phyloP scores from a whole-genome alignment of 345 rosid species.

The Murraya koenigii region DNA sequence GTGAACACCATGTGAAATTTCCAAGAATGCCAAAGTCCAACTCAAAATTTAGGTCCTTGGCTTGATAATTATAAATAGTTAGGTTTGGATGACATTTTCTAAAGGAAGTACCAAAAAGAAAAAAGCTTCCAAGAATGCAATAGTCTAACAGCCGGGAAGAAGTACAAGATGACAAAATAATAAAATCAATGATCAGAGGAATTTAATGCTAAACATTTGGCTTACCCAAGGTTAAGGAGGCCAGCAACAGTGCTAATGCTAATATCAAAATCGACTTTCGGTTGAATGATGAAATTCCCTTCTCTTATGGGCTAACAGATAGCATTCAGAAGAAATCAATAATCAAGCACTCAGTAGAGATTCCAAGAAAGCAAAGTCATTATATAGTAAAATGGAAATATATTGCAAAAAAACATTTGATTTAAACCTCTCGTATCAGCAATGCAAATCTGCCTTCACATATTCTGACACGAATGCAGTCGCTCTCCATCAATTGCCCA shows the following conservation, averaged over 20 bases:
- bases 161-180: conserved; percentile 3
- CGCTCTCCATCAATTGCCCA: conserved; percentile 85
- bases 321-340: conserved; percentile 19
- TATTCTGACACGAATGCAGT: conserved; percentile 95
- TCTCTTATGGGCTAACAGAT: conserved; percentile 86
- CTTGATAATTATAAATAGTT: neutral
- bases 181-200: conserved; percentile 7
- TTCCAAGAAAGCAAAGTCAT: conserved; percentile 19
- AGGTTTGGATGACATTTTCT: neutral
- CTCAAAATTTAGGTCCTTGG: conserved; percentile 3
- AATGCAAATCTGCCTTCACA: conserved; percentile 99
- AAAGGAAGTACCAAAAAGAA: neutral
- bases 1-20: neutral
- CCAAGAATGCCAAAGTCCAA: neutral
- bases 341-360: conserved; percentile 13
- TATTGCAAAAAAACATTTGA: conserved; percentile 8
- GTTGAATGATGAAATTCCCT: conserved; percentile 99
- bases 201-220: conserved; percentile 5
- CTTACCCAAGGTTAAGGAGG: conserved; percentile 98
- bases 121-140: neutral
- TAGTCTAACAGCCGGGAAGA: neutral
- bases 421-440: conserved; percentile 90
- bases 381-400: neutral
- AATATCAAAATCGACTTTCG: conserved; percentile 98
- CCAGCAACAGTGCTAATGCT: conserved; percentile 97